Evolutionary conservation across 139 green algal species (phyloP), one percentile per base, ranked within the genome.

Genomic region (Chlorella sp.): DNA sequence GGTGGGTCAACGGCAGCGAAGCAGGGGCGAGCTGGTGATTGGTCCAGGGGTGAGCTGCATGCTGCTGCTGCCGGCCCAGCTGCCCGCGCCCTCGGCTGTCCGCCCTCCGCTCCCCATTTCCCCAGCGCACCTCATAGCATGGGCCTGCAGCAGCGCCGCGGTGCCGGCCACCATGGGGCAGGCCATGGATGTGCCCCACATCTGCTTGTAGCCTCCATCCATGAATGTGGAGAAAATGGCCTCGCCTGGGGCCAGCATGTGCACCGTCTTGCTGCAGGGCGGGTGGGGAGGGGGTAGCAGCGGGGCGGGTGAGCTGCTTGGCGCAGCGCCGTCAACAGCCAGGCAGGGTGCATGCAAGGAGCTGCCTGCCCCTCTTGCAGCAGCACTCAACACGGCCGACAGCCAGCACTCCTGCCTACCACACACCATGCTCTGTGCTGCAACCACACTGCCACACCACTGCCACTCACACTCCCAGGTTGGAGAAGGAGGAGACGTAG

Each of bases 131-230:
- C 64, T 86, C 39, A 36, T 36, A 26, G 65, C 71, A 23, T 55
- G 95, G 89, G 64, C 92, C 89, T 65, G 92, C 17, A 92, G 76
- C 73, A 97, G 81, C 2, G 88, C 90, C 5, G 88, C 93, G 11
- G 91, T 87, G 36, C 91, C 94, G 3, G 92, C 90, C 12, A 92
- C 88, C 23, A 94, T 62, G 23, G 94, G 94, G 16, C 94, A 96
- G 1, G 97, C 94, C 97, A 99, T 99, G 25, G 91, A 96, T 6
- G 96, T 99, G 34, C 96, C 96, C 70, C 65, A 85, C 88, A 91
- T 87, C n/a, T 32, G n/a, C 16, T 44, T 78, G 69, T 91, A 91
- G 0, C 4, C 32, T 13, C 84, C 84, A 55, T 87, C 72, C 30
- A 56, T 23, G 3, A 36, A 81, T 6, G 88, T 91, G 47, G 72